Evolutionary conservation across 345 rosid species (phyloP).

Genomic region (Pelargonium nanum): DNA sequence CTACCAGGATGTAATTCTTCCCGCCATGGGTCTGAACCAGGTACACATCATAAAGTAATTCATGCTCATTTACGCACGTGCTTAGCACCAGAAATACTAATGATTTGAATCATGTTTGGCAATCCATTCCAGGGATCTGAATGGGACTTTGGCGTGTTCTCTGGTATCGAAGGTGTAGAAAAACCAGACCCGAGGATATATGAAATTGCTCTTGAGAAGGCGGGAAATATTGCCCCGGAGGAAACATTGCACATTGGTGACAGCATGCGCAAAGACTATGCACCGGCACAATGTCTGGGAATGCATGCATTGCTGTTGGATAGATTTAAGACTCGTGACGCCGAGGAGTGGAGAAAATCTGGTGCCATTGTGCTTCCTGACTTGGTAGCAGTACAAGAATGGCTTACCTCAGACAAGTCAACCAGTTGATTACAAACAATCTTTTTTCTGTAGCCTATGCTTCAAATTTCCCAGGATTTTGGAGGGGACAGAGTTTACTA

Average conservation of each 20-base stretch:
- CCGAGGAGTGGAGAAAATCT: slow-evolving; percentile 63
- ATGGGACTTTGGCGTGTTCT: slow-evolving; percentile 97
- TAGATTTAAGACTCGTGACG: slow-evolving; percentile 78
- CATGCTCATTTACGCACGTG: no score
- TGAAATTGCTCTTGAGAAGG: slow-evolving; percentile 60
- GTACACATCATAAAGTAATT: slow-evolving; percentile 20
- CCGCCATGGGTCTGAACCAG: slow-evolving; percentile 71
- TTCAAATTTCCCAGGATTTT: no score
- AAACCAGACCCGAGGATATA: slow-evolving; percentile 80
- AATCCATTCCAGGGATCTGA: slow-evolving; percentile 78
- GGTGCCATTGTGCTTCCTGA: slow-evolving; percentile 82
- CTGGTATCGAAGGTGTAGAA: slow-evolving; percentile 87
- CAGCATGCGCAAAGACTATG: slow-evolving; percentile 81
- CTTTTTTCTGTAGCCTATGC: no score
- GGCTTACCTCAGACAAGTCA: slow-evolving; percentile 37
- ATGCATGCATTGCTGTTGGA: slow-evolving; percentile 86
- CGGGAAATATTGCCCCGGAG: slow-evolving; percentile 65
- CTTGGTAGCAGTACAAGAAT: slow-evolving; percentile 53
- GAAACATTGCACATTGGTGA: slow-evolving; percentile 79
- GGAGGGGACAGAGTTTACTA: no score
- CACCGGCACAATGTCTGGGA: slow-evolving; percentile 72
- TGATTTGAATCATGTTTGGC: no score
- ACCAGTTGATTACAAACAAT: no score
- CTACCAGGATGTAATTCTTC: slow-evolving; percentile 81
- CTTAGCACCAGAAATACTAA: slow-evolving; percentile 6